Evolutionary conservation across 1,284 basidiomycete genomes (phyloP), one percentile per base, ranked within the genome.

Genomic region (Cystobasidium sp.): DNA sequence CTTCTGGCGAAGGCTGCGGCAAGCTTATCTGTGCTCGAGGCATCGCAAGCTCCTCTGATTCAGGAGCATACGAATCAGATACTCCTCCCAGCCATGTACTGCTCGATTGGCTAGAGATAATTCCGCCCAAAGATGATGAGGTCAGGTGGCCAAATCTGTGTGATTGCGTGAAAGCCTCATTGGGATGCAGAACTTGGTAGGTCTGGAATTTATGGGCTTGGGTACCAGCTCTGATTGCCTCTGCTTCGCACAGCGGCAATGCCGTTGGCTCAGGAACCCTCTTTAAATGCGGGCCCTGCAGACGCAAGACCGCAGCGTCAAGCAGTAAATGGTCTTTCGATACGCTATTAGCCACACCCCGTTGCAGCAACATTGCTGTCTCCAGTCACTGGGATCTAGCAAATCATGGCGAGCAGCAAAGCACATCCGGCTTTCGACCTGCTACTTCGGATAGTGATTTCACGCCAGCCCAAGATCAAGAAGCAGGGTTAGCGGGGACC

Each of bases 121-220:
- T 53, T 1, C n/a, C 37, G 6, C 31, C 1, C 7, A 43, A 39
- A 52, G 64, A 66, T 6, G 64, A 66, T 6, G 39, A 22, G 12
- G 18, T 18, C 18, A 20, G 2, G 16, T 66, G 64, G 64, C 22
- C 47, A 39, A 4, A 20, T n/a, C 14, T 12, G 22, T 66, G 64
- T 55, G 20, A 18, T 7, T 66, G 64, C 46, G 10, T 66, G 47
- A 0, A 39, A 31, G 64, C 64, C 10, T 41, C 64, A 9, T 31
- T 66, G 1, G 64, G 64, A 24, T 66, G 64, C n/a, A 46, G 64
- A 24, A 66, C 41, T 37, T 66, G 64, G 64, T 66, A 18, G 24
- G 64, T 63, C n/a, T n/a, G n/a, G n/a, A n/a, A n/a, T n/a, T n/a
- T n/a, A n/a, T n/a, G n/a, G n/a, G n/a, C n/a, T n/a, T n/a, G n/a